These are phyloP conservation scores for Phytomonas sp. DNA, from an alignment of 208 protist genomes.

Conservation along the genomic window DNA sequence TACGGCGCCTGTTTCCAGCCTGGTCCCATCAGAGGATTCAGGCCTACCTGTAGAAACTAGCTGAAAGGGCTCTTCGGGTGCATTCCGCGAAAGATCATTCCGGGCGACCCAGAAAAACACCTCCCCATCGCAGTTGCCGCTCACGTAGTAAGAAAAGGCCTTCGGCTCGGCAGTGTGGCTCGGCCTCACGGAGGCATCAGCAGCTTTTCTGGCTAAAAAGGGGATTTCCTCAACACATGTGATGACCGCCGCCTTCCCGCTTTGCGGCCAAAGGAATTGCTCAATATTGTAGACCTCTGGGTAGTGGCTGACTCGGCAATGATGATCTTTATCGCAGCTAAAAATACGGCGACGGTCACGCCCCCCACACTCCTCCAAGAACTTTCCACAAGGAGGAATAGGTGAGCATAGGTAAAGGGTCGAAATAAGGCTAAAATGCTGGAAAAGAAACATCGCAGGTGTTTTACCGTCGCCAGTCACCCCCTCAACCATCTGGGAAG, in stretches of 20 bases:
- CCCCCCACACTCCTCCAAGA: constrained; percentile 20
- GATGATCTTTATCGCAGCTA: constrained; percentile 77
- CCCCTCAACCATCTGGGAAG: constrained; percentile 30
- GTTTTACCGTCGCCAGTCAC: constrained; percentile 27
- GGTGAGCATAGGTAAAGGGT: constrained; percentile 50
- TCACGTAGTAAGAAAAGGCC: constrained; percentile 54
- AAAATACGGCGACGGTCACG: constrained; percentile 50
- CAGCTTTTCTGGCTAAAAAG: constrained; percentile 12
- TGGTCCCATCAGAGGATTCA: constrained; percentile 6
- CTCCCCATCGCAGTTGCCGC: constrained; percentile 40
- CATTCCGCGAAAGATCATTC: constrained; percentile 33
- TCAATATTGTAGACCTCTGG: constrained; percentile 73
- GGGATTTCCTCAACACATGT: constrained; percentile 67
- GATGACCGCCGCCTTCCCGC: constrained; percentile 32
- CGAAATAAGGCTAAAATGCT: constrained; percentile 83
- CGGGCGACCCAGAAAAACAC: constrained; percentile 73
- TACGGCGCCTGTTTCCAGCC: constrained; percentile 27
- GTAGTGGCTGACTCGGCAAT: constrained; percentile 70
- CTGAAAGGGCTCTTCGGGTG: constrained; percentile 21
- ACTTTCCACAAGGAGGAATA: constrained; percentile 27
- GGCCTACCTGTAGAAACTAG: constrained; percentile 27
- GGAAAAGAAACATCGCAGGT: constrained; percentile 50
- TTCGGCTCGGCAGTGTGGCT: not conserved
- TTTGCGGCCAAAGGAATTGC: constrained; percentile 70
- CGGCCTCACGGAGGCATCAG: constrained; percentile 6